A percentile compares a stretch with the other conserved stretches of the same genome.
phyloP scores from a whole-genome alignment of 225 moss, liverwort and hornwort genomes.

The Pseudisothecium myosuroides region DNA sequence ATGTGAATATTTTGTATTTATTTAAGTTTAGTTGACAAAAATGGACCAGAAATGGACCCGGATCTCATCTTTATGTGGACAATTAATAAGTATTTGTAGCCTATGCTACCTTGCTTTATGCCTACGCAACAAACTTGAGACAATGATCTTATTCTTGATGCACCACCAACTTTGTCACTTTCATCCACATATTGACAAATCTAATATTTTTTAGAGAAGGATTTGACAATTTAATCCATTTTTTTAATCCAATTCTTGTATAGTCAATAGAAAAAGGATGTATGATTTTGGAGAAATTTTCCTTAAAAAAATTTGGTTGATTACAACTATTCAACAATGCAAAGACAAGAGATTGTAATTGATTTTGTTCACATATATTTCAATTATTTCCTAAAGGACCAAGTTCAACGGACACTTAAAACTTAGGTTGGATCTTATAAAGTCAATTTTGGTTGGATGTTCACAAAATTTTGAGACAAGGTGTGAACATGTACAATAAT shows the following conservation, averaged over 20 bases:
- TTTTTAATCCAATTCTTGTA: neutral
- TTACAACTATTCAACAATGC: neutral
- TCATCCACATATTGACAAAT: neutral
- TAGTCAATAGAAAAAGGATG: neutral
- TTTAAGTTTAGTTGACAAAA: neutral
- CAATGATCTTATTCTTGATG: neutral
- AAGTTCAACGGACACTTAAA: too few species aligned
- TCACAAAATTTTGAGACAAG: too few species aligned
- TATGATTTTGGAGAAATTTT: neutral
- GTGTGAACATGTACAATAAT: too few species aligned
- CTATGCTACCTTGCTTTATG: neutral
- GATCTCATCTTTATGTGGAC: fast-evolving
- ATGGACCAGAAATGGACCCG: neutral
- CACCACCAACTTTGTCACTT: neutral
- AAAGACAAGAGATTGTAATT: neutral
- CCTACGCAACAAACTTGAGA: too few species aligned
- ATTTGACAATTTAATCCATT: neutral
- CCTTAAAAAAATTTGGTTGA: neutral
- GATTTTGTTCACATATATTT: neutral
- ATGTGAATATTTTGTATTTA: neutral
- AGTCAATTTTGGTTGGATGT: too few species aligned
- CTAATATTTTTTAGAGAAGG: neutral
- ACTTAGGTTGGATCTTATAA: too few species aligned
- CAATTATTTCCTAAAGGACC: too few species aligned
- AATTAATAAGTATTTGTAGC: fast-evolving